Evolutionary conservation across 257 asterid genomes (phyloP).

Genomic region (Apocynum venetum): DNA sequence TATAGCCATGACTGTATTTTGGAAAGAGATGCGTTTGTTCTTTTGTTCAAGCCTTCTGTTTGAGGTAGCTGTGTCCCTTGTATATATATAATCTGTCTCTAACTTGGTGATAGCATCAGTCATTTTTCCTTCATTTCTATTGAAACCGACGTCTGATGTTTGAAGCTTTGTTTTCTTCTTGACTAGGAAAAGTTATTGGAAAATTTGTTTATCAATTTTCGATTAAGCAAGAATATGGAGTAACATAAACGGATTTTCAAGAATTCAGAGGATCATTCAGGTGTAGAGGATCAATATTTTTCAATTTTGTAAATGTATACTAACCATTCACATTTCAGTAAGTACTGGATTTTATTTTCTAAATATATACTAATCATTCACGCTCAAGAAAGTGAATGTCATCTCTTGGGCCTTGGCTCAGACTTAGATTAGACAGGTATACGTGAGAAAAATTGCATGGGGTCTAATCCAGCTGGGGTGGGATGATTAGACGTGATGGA

Average conservation of each 20-base stretch:
- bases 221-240: neutral
- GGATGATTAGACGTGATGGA: conserved; percentile 22
- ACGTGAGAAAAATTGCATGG: conserved; percentile 13
- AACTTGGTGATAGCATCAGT: neutral
- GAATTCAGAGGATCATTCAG: neutral
- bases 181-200: neutral
- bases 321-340: too few species aligned
- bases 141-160: neutral
- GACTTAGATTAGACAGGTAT: conserved; percentile 14
- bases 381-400: neutral
- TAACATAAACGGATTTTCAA: neutral
- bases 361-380: neutral
- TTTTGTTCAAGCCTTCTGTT: neutral
- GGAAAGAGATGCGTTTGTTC: conserved; percentile 4
- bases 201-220: neutral
- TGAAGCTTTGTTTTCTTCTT: conserved; percentile 11
- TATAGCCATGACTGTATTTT: neutral
- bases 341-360: too few species aligned
- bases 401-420: neutral
- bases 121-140: neutral
- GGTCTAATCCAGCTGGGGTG: conserved; percentile 27
- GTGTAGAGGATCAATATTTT: neutral
- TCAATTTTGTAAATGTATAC: too few species aligned
- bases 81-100: neutral
- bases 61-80: neutral